Evolutionary conservation across 306 rosid species (phyloP).

Genomic region (Vicia sativa): DNA sequence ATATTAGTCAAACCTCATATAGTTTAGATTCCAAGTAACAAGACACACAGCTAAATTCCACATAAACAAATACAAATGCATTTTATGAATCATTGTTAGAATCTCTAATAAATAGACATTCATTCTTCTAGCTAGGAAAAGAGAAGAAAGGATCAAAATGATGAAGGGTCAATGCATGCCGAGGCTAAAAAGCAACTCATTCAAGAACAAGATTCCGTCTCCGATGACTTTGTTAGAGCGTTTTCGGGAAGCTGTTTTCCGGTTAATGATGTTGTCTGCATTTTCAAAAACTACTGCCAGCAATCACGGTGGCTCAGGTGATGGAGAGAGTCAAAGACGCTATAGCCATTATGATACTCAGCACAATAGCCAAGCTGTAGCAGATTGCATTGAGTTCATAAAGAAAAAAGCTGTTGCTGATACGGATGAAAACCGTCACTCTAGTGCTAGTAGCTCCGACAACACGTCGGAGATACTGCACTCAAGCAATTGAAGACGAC

Average conservation of each 20-base stretch:
- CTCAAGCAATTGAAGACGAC: background rate
- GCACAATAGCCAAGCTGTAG: slow-evolving; percentile 79
- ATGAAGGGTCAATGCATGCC: slow-evolving; percentile 72
- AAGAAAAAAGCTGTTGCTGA: slow-evolving; percentile 63
- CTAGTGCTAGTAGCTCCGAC: slow-evolving; percentile 38
- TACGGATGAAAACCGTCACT: slow-evolving; percentile 33
- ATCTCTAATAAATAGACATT: slow-evolving; percentile 34
- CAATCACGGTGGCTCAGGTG: slow-evolving; percentile 19
- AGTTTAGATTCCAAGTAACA: slow-evolving; percentile 25
- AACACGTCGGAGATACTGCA: slow-evolving; percentile 8
- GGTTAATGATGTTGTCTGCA: slow-evolving; percentile 82
- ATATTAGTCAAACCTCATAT: slow-evolving; percentile 36
- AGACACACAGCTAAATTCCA: slow-evolving; percentile 35
- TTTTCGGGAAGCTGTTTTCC: slow-evolving; percentile 80
- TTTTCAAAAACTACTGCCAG: slow-evolving; percentile 53
- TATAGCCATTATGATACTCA: slow-evolving; percentile 50
- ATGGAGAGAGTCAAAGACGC: slow-evolving; percentile 37
- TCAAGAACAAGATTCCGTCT: slow-evolving; percentile 52
- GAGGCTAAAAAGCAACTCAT: slow-evolving; percentile 45
- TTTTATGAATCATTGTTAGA: slow-evolving; percentile 35
- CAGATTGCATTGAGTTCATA: slow-evolving; percentile 91
- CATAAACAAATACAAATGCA: slow-evolving; percentile 16
- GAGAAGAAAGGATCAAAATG: slow-evolving; percentile 21
- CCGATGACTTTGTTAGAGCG: slow-evolving; percentile 75
- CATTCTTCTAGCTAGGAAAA: background rate